A percentile compares a stretch with the other conserved stretches of the same genome.
These are phyloP conservation scores for Mortierella alpina DNA, from an alignment of 192 early-diverging fungal genomes.

Conservation along the genomic window DNA sequence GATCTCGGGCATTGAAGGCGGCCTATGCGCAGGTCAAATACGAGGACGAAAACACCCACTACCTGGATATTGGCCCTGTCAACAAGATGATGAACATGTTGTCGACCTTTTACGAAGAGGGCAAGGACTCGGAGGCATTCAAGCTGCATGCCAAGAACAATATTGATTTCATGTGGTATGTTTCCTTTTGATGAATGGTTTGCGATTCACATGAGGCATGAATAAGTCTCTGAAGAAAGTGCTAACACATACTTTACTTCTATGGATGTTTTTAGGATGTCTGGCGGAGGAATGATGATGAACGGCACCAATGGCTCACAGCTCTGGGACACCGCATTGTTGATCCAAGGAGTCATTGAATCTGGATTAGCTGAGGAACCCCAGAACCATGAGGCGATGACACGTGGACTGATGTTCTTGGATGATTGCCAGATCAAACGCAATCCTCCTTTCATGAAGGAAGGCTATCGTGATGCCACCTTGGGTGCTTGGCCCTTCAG, in stretches of 20 bases:
- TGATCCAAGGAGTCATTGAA: conserved; percentile 87
- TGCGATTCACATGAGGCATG: not conserved
- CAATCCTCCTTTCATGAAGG: conserved; percentile 73
- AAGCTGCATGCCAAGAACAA: conserved; percentile 74
- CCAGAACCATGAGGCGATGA: conserved; percentile 76
- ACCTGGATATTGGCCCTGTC: conserved; percentile 92
- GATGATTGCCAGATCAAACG: conserved; percentile 87
- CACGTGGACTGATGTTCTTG: conserved; percentile 81
- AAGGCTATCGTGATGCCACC: conserved; percentile 83
- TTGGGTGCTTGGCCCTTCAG: conserved; percentile 98
- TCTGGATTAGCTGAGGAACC: conserved; percentile 76
- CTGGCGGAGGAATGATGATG: conserved; percentile 89
- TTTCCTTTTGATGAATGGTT: not conserved
- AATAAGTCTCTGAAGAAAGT: not conserved
- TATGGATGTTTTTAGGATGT: conserved; percentile 61
- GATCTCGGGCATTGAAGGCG: conserved; percentile 77
- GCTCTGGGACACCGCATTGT: conserved; percentile 95
- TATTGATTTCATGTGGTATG: conserved; percentile 89
- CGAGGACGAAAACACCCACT: conserved; percentile 92
- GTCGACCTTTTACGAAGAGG: conserved; percentile 86
- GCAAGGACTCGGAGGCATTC: conserved; percentile 85
- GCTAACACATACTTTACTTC: not conserved
- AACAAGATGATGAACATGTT: conserved; percentile 96
- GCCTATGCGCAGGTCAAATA: conserved; percentile 84
- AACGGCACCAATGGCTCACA: conserved; percentile 98